Evolutionary conservation across 2,329 filamentous ascomycete genomes (phyloP), one percentile per base, ranked within the genome.

Genomic region (Penicillium sp.): DNA sequence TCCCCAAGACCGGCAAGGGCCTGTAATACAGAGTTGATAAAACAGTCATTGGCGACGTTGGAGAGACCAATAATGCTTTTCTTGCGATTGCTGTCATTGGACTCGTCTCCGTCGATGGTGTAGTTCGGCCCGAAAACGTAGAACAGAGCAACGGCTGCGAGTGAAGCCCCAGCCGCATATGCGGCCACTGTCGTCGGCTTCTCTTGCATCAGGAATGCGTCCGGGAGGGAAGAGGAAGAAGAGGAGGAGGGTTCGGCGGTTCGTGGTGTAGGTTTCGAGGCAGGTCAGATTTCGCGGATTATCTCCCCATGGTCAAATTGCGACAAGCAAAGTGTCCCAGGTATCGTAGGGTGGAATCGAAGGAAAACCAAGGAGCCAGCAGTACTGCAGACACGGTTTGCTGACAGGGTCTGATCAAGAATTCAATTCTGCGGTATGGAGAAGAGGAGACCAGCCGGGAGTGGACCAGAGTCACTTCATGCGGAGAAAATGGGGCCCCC

Each of bases 51-150:
- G 63, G 93, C 94, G 8, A 91, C 87, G 74, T 99, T 99, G 49
- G 82, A 81, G 52, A 97, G 82, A 34, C 94, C 94, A 51, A 97
- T 92, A 39, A 95, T 90, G 55, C 90, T 90, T 70, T 91, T 93
- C 75, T 92, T 94, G 64, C 90, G 87, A 59, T 78, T 77, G 51
- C 83, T 84, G 57, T 74, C 79, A 54, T 75, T 77, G 21, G 80
- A 79, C 48, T 87, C 83, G 52, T 94, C 89, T 69, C 88, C 87
- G 76, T 99, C 93, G 72, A 97, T 88, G 67, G 96, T 90, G 75
- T 93, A 97, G 48, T 92, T 97, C n/a, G 94, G 94, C 8, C 89
- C 92, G 76, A 99, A 97, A 65, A 97, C 93, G 76, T 97, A 99
- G 72, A 97, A 90, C 54, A 97, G 85, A 28, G 94, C 93, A 59